phyloP scores from a whole-genome alignment of 2,329 filamentous ascomycete species.

The Trichoderma sp. region DNA sequence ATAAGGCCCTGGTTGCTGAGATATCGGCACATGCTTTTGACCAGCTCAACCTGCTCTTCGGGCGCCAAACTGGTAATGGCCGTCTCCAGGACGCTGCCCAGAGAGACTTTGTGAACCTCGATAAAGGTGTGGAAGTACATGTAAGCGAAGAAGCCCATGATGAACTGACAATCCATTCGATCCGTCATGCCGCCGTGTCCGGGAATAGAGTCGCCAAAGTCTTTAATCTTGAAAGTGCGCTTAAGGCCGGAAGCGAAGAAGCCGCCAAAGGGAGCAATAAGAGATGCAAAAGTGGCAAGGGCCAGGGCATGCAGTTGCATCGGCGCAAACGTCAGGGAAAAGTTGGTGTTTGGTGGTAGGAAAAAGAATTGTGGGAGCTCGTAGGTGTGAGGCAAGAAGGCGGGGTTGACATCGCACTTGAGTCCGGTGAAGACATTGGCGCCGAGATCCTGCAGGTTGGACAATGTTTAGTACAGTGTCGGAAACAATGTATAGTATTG shows the following conservation, averaged over 20 bases:
- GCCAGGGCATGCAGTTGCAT: conserved; percentile 93
- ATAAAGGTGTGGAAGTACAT: conserved; percentile 99
- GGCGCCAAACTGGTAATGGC: conserved; percentile 86
- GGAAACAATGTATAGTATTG: neutral
- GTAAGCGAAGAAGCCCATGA: conserved; percentile 98
- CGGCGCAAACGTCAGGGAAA: conserved; percentile 76
- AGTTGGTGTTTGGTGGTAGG: conserved; percentile 59
- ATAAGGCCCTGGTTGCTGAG: conserved; percentile 65
- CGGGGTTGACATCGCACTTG: conserved; percentile 86
- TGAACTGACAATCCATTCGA: conserved; percentile 99
- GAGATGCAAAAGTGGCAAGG: conserved; percentile 89
- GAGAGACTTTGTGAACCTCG: conserved; percentile 80
- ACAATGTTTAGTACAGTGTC: neutral
- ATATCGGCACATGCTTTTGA: conserved; percentile 66
- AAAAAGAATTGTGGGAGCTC: conserved; percentile 74
- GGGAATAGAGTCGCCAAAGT: conserved; percentile 97
- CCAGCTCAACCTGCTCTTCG: conserved; percentile 86
- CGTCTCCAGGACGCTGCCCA: conserved; percentile 86
- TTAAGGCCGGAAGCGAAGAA: conserved; percentile 98
- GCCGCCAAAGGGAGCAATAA: conserved; percentile 95
- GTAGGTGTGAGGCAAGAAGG: conserved; percentile 80
- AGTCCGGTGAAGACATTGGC: conserved; percentile 91
- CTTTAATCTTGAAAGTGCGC: conserved; percentile 99
- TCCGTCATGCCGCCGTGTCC: conserved; percentile 98
- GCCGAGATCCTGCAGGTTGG: conserved; percentile 68